Evolutionary conservation across 2,329 filamentous ascomycete species (phyloP), one percentile per base, ranked within the genome.

Genomic region (Dactylellina parvicollis): DNA sequence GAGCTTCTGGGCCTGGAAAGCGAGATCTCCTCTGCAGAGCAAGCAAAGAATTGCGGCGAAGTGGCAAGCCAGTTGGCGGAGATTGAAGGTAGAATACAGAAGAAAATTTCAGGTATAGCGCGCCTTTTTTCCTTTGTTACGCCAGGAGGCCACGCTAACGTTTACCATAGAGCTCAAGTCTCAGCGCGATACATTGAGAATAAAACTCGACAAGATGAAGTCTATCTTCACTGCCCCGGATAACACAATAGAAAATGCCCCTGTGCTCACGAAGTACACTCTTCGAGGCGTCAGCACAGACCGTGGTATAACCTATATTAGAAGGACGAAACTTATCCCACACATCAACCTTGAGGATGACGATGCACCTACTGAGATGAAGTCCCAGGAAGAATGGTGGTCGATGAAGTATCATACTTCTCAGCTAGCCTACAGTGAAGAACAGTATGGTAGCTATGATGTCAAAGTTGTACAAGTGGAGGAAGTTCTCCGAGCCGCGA

Each of bases 211-310:
- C 44, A 75, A 77, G 26, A 70, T 78, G 50, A 76, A 75, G 36
- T 62, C 67, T 42, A 60, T 71, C 26, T 76, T 75, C 42, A 78
- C 77, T 16, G 69, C 69, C 9, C 74, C 76, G 5, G 74, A 77
- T 18, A 74, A 70, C 10, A 75, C 75, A 18, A 47, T 74, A 14
- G 60, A 73, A 28, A 59, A 38, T 20, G 60, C 66, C 12, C 76
- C 75, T 34, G 32, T 60, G 9, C 47, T 77, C 38, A 75, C 56
- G 2, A 67, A 44, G 28, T 76, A 78, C 56, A 55, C 74, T 2
- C 71, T 78, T 9, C 74, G 77, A 30, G 77, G 77, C 28, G 69
- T 77, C 18, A 75, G 61, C 40, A 74, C 73, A 12, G 74, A 76
- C 40, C 67, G 73, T 22, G 52, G 75, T 2, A 70, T 65, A 18